Conservation (phyloP, 306 rosid species). For the Prunus padus region DNA sequence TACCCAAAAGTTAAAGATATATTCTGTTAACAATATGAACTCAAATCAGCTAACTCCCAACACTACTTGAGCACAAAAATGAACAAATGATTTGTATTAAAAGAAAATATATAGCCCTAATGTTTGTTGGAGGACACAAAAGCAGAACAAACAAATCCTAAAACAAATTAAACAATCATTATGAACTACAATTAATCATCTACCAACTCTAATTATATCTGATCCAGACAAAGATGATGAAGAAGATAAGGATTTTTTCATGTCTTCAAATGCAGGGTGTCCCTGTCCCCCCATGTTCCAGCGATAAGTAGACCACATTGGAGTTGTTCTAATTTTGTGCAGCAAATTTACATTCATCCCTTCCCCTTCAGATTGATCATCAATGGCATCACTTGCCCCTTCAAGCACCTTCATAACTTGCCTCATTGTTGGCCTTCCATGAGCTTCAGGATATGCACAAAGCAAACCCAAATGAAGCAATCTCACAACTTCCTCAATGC, state of each 20-base stretch:
- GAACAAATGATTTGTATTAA: neutral
- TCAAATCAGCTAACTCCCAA: neutral
- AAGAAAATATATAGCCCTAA: neutral
- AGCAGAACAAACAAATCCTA: neutral
- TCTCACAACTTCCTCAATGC: constrained; percentile 45
- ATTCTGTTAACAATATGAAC: too few relatives aligned
- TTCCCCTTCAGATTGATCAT: constrained; percentile 21
- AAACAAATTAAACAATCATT: neutral
- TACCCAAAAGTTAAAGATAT: too few relatives aligned
- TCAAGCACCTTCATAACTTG: constrained; percentile 56
- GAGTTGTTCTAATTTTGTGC: neutral
- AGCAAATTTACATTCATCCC: neutral
- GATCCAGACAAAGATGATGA: neutral
- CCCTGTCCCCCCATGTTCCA: neutral
- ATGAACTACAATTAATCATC: neutral
- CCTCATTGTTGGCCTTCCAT: constrained; percentile 55
- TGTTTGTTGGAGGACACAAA: neutral
- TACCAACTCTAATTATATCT: neutral
- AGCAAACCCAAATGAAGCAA: constrained; percentile 55
- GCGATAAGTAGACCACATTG: neutral
- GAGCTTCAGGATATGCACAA: constrained; percentile 53
- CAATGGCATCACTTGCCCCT: constrained; percentile 2
- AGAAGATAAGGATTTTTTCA: neutral
- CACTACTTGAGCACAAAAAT: neutral
- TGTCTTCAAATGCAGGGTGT: neutral